Evolutionary conservation across 495 filamentous ascomycete species (phyloP), one percentile per base, ranked within the genome.

Genomic region (Aspergillus funiculosus): DNA sequence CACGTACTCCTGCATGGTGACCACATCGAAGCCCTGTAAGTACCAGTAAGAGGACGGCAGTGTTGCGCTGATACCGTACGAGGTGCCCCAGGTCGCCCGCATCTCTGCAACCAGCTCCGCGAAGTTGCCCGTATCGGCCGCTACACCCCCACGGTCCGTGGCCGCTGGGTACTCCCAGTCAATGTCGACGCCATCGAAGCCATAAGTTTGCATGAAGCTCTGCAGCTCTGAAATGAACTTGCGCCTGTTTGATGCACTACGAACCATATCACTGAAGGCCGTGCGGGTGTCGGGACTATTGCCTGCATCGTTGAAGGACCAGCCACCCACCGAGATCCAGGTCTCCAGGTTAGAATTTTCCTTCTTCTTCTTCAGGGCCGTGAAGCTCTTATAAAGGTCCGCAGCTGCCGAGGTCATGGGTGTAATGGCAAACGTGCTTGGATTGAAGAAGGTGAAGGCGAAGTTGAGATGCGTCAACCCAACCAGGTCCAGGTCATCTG

Each of bases 401-500:
- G 14, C n/a, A 13, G 14, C 30, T 5, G 6, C 2, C 6, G 30
- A 3, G 13, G 14, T 34, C 3, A 13, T 34, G 6, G 30, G 14
- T 9, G 30, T 34, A 4, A 34, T 34, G 9, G 30, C 18, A 8
- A 14, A 34, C 1, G 14, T 15, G 2, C 2, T n/a, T 2, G 1
- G 2, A 15, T 34, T 4, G n/a, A 34, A 15, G 2, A 9, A 9
- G 30, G 30, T 15, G n/a, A 34, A 34, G 3, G 30, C 14, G 30
- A 15, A 34, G 13, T 15, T 4, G 29, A 30, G 4, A 32, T 49
- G 20, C 13, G 52, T 50, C n/a, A 43, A 67, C 20, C 48, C 29
- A 55, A 62, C 14, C 62, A 66, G 34, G 41, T 69, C 9, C 59
- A 62, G 19, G 30, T 59, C 0, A 48, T 69, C 1, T 68, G 28